A percentile compares a stretch with the other conserved stretches of the same genome.
Conservation (phyloP, 495 filamentous ascomycete genomes). For the Parathielavia appendiculata region DNA sequence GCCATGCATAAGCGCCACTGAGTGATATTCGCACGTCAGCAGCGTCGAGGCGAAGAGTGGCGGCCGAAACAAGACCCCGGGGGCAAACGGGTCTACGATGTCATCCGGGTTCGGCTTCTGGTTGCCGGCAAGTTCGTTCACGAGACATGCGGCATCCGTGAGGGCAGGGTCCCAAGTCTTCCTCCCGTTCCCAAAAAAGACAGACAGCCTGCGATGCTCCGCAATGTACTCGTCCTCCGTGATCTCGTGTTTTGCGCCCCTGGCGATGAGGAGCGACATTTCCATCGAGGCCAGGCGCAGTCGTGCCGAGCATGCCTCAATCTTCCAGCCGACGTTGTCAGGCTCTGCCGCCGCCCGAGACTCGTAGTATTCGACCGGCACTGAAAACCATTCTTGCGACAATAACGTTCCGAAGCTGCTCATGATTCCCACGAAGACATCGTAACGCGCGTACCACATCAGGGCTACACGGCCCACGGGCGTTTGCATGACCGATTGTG, state of each 20-base stretch:
- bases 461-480: conserved; percentile 66
- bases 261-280: conserved; percentile 73
- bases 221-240: conserved; percentile 57
- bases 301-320: conserved; percentile 58
- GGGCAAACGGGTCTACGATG: conserved; percentile 66
- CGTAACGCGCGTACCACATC: conserved; percentile 85
- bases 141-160: conserved; percentile 51
- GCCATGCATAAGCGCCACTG: conserved; percentile 72
- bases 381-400: conserved; percentile 73
- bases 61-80: conserved; percentile 60
- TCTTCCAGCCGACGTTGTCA: conserved; percentile 56
- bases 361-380: conserved; percentile 57
- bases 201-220: conserved; percentile 54
- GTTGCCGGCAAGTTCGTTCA: conserved; percentile 53
- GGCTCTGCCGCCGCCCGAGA: conserved; percentile 57
- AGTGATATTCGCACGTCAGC: conserved; percentile 70
- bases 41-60: conserved; percentile 67
- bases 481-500: conserved; percentile 66
- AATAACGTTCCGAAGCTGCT: conserved; percentile 71
- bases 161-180: conserved; percentile 54
- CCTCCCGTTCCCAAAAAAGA: conserved; percentile 53
- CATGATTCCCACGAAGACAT: conserved; percentile 77
- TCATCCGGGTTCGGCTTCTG: conserved; percentile 53
- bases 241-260: conserved; percentile 57
- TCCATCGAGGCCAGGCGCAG: conserved; percentile 74